Evolutionary conservation across 2,329 filamentous ascomycete species (phyloP).

Genomic region (Neodidymelliopsis sp.): DNA sequence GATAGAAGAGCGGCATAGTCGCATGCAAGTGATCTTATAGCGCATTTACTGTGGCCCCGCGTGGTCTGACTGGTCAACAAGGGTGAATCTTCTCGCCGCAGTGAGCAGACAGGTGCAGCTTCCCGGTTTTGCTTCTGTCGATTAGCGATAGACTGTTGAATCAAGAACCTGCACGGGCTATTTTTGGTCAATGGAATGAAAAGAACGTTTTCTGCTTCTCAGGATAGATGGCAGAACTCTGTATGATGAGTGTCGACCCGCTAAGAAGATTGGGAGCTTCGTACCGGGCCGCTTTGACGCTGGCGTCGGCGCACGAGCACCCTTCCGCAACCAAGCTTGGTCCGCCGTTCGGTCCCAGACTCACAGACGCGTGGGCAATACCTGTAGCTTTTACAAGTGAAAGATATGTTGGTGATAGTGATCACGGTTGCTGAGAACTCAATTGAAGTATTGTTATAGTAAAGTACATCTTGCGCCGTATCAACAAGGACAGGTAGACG

Average conservation of each 20-base stretch:
- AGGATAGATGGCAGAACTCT: constrained; percentile 4
- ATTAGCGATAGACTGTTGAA: not conserved
- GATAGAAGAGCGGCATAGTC: constrained; percentile 24
- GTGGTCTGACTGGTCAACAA: constrained; percentile 17
- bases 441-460: constrained; percentile 3
- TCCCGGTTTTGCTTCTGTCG: not conserved
- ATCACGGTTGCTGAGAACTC: no score
- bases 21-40: constrained; percentile 33
- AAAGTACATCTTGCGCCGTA: constrained; percentile 4
- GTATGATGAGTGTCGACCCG: constrained; percentile 1
- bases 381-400: not conserved
- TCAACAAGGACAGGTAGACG: not conserved
- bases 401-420: not conserved
- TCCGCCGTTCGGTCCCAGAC: constrained; percentile 4
- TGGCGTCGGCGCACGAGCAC: constrained; percentile 18
- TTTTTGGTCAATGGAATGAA: not conserved
- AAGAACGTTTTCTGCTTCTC: not conserved
- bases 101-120: not conserved
- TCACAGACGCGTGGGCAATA: not conserved
- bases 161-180: not conserved
- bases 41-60: constrained; percentile 13
- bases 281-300: constrained; percentile 17
- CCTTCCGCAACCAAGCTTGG: constrained; percentile 15
- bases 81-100: constrained; percentile 3
- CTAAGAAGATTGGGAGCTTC: constrained; percentile 4